Percentiles rank a stretch among this genome's conserved stretches.
phyloP scores from a whole-genome alignment of 345 rosid genomes.

The Punica granatum region DNA sequence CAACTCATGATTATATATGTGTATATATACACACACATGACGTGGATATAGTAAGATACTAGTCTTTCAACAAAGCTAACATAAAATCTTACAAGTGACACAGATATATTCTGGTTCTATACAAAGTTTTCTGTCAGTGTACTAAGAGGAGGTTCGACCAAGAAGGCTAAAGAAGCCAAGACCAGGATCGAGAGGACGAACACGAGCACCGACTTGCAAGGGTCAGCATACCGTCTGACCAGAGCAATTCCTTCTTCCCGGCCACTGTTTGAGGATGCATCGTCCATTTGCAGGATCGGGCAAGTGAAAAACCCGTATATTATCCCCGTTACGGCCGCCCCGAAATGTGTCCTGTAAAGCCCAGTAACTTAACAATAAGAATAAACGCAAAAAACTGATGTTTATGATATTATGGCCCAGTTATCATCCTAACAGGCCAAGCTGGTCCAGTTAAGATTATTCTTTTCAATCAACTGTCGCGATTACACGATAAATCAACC shows the following conservation, averaged over 20 bases:
- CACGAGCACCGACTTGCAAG: constrained; percentile 52
- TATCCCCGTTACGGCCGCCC: constrained; percentile 59
- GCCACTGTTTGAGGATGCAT: constrained; percentile 36
- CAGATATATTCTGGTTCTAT: constrained; percentile 1
- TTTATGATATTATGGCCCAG: too few relatives aligned
- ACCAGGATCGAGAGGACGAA: constrained; percentile 37
- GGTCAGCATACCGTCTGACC: constrained; percentile 29
- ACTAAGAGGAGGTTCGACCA: constrained; percentile 49
- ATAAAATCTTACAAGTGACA: neutral
- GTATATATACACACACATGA: too few relatives aligned
- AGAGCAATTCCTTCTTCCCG: constrained; percentile 51
- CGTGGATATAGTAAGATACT: neutral
- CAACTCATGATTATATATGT: too few relatives aligned
- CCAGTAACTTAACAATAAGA: neutral
- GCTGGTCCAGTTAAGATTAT: neutral
- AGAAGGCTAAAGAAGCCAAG: constrained; percentile 36
- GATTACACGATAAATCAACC: neutral
- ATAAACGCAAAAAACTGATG: neutral
- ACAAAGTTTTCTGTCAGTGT: constrained; percentile 22
- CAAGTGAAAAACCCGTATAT: constrained; percentile 57
- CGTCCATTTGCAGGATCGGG: constrained; percentile 51
- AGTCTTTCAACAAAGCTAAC: neutral
- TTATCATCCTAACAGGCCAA: too few relatives aligned
- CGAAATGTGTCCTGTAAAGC: constrained; percentile 62
- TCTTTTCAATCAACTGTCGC: neutral